Conservation (phyloP, 2,329 filamentous ascomycete species). For the Cladosporium sp. region DNA sequence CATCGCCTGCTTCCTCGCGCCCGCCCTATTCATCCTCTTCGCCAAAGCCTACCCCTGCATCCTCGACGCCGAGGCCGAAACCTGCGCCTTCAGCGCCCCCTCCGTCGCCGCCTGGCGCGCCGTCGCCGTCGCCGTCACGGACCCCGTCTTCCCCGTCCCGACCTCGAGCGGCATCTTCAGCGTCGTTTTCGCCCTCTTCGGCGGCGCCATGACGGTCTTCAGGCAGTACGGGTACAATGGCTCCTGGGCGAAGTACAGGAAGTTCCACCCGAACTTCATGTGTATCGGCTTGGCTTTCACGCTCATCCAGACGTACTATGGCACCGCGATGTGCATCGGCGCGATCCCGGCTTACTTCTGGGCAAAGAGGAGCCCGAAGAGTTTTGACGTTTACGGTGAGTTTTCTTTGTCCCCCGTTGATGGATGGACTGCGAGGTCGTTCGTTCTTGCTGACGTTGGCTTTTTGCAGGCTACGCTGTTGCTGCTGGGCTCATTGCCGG, state of each 20-base stretch:
- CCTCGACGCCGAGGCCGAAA: constrained; percentile 41
- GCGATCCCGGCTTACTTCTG: constrained; percentile 48
- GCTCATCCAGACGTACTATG: constrained; percentile 51
- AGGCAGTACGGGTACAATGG: constrained; percentile 52
- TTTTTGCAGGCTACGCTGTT: constrained; percentile 46
- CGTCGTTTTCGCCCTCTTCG: constrained; percentile 49
- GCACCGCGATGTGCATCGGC: constrained; percentile 54
- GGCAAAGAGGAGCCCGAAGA: constrained; percentile 47
- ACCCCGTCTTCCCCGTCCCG: constrained; percentile 51
- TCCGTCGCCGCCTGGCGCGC: constrained; percentile 62
- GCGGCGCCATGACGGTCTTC: constrained; percentile 47
- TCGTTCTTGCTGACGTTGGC: not conserved
- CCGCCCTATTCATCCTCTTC: constrained; percentile 63
- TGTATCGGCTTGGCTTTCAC: constrained; percentile 55
- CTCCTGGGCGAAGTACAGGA: constrained; percentile 47
- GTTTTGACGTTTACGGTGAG: constrained; percentile 47
- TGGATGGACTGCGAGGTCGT: not conserved
- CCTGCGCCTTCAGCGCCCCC: constrained; percentile 56
- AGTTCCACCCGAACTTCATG: constrained; percentile 57
- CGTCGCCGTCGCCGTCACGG: constrained; percentile 56
- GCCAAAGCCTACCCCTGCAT: constrained; percentile 64
- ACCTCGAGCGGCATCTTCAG: constrained; percentile 51
- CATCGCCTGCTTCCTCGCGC: constrained; percentile 60
- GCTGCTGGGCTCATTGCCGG: constrained; percentile 57
- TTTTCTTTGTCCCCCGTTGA: too few species aligned